Evolutionary conservation across 768 basidiomycete genomes (phyloP).

Genomic region (Tulasnella calospora): DNA sequence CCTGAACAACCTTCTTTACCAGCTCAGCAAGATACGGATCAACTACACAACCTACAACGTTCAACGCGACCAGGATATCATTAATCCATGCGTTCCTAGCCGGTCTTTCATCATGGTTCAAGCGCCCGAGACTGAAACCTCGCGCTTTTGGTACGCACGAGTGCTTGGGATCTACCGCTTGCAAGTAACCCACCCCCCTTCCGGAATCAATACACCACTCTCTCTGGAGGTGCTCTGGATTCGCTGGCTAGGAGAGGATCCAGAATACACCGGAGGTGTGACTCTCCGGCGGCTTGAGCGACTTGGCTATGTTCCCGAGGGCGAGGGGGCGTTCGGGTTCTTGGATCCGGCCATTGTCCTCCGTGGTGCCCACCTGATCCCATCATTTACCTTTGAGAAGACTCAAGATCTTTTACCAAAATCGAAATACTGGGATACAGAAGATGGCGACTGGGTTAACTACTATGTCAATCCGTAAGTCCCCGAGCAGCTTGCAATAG

Average conservation of each 20-base stretch:
- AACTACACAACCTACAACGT: slow-evolving; percentile 24
- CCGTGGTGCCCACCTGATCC: slow-evolving; percentile 43
- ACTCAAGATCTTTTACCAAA: slow-evolving; percentile 29
- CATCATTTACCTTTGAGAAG: slow-evolving; percentile 37
- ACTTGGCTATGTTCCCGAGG: slow-evolving; percentile 41
- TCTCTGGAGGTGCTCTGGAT: slow-evolving; percentile 41
- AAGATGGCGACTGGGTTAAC: slow-evolving; percentile 37
- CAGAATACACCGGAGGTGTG: slow-evolving; percentile 33
- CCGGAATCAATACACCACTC: background rate
- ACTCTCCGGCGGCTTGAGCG: slow-evolving; percentile 35
- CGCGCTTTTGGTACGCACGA: slow-evolving; percentile 30
- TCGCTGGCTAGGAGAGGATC: slow-evolving; percentile 38
- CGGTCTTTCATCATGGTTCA: background rate
- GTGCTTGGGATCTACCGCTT: slow-evolving; percentile 25
- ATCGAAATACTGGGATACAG: slow-evolving; percentile 21
- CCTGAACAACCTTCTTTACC: background rate
- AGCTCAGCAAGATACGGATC: background rate
- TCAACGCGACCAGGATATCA: slow-evolving; percentile 5
- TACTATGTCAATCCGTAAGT: slow-evolving; percentile 41
- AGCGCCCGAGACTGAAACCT: background rate
- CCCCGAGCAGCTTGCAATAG: background rate
- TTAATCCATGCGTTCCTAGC: slow-evolving; percentile 6
- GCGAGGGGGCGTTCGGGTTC: slow-evolving; percentile 42
- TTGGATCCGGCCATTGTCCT: slow-evolving; percentile 44
- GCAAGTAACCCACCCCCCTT: background rate